phyloP scores from a whole-genome alignment of 306 rosid species.

The Fagus sylvatica region DNA sequence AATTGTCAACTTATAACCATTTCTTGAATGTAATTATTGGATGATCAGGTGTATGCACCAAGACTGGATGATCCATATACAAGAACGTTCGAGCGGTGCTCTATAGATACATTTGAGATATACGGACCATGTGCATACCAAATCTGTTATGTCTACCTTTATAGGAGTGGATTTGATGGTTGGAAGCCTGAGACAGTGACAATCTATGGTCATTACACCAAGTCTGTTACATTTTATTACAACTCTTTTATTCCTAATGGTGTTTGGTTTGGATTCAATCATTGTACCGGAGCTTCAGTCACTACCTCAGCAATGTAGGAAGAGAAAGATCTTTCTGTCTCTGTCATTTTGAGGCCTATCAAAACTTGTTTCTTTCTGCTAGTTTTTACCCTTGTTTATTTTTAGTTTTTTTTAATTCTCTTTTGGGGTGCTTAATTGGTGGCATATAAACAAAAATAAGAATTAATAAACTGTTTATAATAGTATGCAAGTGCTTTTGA shows the following conservation, averaged over 20 bases:
- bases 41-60: constrained; percentile 65
- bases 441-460: no score
- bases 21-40: neutral
- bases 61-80: constrained; percentile 63
- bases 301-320: constrained; percentile 29
- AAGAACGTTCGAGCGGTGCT: constrained; percentile 73
- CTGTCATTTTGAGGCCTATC: neutral
- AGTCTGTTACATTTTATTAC: constrained; percentile 53
- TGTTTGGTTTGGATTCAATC: constrained; percentile 74
- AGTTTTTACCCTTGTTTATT: no score
- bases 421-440: no score
- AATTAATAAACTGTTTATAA: no score
- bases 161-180: constrained; percentile 81
- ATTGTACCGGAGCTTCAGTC: constrained; percentile 36
- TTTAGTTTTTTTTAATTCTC: no score
- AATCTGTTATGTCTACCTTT: constrained; percentile 64
- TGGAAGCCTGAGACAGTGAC: constrained; percentile 73
- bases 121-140: constrained; percentile 70
- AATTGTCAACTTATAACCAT: neutral
- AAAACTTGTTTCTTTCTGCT: no score
- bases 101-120: constrained; percentile 69
- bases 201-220: constrained; percentile 37
- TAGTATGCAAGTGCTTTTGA: no score
- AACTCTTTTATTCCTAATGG: constrained; percentile 51
- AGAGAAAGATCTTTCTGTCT: neutral